Percentiles rank a stretch among this genome's conserved stretches.
Evolutionary conservation across 208 protist species (phyloP).

Genomic region (Leishmania tarentolae): DNA sequence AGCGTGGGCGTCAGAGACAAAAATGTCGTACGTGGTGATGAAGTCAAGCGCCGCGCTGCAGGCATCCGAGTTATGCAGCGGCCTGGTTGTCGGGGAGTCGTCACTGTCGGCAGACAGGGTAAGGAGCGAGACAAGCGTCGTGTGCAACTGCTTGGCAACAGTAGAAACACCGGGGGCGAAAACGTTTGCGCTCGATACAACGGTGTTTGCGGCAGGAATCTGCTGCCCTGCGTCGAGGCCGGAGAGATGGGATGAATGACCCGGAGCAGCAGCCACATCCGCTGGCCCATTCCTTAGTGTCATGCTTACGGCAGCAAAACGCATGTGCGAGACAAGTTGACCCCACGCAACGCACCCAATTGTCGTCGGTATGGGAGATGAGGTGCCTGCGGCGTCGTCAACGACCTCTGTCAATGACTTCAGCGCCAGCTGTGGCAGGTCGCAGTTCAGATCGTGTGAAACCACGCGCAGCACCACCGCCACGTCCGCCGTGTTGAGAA

Average conservation of each 20-base stretch:
- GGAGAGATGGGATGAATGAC: neutral
- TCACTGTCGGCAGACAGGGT: neutral
- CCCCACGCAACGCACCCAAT: conserved; percentile 42
- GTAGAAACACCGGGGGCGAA: neutral
- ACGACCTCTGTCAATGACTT: conserved; percentile 20
- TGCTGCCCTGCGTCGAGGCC: neutral
- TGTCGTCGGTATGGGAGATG: neutral
- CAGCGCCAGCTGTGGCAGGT: conserved; percentile 7
- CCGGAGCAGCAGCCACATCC: neutral
- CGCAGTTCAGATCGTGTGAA: conserved; percentile 10
- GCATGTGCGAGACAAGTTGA: conserved; percentile 34
- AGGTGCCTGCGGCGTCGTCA: neutral
- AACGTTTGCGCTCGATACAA: neutral
- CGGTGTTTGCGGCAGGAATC: neutral
- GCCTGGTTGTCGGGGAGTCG: neutral
- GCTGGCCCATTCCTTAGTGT: neutral
- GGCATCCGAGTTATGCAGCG: conserved; percentile 45
- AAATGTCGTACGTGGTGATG: conserved; percentile 26
- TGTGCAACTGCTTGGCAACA: conserved; percentile 5
- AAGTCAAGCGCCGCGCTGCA: conserved; percentile 51
- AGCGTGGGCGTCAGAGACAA: conserved; percentile 9
- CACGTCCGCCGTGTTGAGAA: conserved; percentile 3
- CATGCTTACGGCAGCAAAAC: conserved; percentile 21
- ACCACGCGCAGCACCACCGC: conserved; percentile 24
- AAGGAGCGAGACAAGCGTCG: conserved; percentile 5